These are phyloP conservation scores for Arachnomyces sp. DNA, from an alignment of 2,329 filamentous ascomycete species.

Conservation along the genomic window DNA sequence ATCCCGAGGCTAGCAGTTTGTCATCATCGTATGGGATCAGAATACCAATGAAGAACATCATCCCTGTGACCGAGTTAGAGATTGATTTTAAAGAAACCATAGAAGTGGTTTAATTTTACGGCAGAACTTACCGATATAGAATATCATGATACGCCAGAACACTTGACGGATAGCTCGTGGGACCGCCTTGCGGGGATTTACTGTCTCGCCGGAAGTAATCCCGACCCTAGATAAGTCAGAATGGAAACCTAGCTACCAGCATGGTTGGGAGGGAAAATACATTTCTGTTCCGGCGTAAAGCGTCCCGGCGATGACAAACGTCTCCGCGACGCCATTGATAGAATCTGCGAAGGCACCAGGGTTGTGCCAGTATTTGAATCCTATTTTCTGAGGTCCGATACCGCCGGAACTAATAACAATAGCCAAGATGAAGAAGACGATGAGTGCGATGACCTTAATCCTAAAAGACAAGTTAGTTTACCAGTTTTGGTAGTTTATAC, in stretches of 20 bases:
- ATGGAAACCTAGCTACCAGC: neutral
- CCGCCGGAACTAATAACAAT: conserved; percentile 28
- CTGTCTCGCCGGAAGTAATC: conserved; percentile 28
- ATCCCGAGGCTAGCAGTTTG: conserved; percentile 54
- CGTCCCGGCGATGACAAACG: conserved; percentile 26
- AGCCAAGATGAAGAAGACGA: conserved; percentile 26
- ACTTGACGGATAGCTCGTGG: conserved; percentile 37
- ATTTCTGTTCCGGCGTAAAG: conserved; percentile 4
- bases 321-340: conserved; percentile 29
- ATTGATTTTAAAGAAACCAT: neutral
- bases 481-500: conserved; percentile 2
- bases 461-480: conserved; percentile 10
- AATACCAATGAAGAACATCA: conserved; percentile 66
- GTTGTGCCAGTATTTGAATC: conserved; percentile 32
- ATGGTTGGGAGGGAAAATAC: neutral
- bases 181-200: conserved; percentile 40
- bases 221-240: conserved; percentile 21
- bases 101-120: neutral
- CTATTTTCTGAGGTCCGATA: conserved; percentile 23
- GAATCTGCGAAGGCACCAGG: conserved; percentile 27
- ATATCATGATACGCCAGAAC: conserved; percentile 41
- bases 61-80: conserved; percentile 36
- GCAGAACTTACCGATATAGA: conserved; percentile 47
- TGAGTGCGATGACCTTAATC: conserved; percentile 26
- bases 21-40: conserved; percentile 63